These are phyloP conservation scores for Fonsecaea erecta DNA, from an alignment of 2,329 filamentous ascomycete species.

Conservation along the genomic window DNA sequence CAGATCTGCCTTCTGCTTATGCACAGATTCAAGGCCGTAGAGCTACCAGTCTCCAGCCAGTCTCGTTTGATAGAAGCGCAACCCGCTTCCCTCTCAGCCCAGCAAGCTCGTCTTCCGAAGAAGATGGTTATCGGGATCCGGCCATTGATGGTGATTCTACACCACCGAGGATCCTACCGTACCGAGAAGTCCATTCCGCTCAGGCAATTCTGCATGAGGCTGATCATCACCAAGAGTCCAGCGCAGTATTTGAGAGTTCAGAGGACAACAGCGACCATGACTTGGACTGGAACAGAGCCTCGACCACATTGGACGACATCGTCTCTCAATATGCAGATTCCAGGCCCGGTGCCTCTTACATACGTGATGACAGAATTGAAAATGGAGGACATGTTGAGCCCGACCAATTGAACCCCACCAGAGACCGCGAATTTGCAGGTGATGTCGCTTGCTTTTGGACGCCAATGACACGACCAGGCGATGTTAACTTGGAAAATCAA, in stretches of 20 bases:
- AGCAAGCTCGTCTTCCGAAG: constrained; percentile 26
- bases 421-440: neutral
- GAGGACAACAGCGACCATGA: constrained; percentile 3
- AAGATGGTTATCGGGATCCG: constrained; percentile 7
- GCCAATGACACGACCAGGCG: neutral
- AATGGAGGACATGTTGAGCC: neutral
- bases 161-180: constrained; percentile 18
- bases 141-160: constrained; percentile 13
- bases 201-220: constrained; percentile 26
- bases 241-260: constrained; percentile 27
- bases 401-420: neutral
- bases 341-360: neutral
- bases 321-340: constrained; percentile 30
- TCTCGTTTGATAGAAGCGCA: constrained; percentile 3
- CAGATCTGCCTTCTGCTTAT: constrained; percentile 28
- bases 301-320: constrained; percentile 29
- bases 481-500: neutral
- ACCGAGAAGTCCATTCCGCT: constrained; percentile 23
- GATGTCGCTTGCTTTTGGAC: neutral
- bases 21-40: constrained; percentile 26
- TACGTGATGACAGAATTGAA: neutral
- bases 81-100: constrained; percentile 28
- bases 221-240: constrained; percentile 30
- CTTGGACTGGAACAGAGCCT: neutral
- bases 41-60: constrained; percentile 11